phyloP scores from a whole-genome alignment of 2,329 filamentous ascomycete genomes.

The Didymella lethalis region DNA sequence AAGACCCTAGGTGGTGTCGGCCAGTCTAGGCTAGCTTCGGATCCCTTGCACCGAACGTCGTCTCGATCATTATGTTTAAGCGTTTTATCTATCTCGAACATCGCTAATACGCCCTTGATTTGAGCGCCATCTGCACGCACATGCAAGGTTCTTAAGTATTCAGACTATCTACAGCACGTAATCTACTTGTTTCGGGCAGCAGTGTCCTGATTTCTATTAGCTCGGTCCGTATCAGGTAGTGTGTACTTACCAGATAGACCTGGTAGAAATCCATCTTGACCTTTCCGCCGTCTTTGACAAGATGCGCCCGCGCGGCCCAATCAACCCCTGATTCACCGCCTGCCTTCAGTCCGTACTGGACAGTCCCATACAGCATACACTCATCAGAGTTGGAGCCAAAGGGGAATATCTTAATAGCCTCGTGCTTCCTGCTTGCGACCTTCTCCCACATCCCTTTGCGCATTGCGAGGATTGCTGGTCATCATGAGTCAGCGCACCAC shows the following conservation, averaged over 20 bases:
- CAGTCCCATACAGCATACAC: conserved; percentile 63
- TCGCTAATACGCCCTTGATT: background rate
- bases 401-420: conserved; percentile 58
- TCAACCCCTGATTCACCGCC: conserved; percentile 57
- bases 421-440: conserved; percentile 58
- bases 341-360: conserved; percentile 62
- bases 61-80: background rate
- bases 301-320: conserved; percentile 64
- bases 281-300: conserved; percentile 60
- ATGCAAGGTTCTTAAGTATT: background rate
- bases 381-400: conserved; percentile 58
- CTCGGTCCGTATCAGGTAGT: background rate
- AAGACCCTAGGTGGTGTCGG: background rate
- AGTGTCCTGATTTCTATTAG: conserved; percentile 30
- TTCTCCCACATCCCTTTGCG: conserved; percentile 64
- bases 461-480: conserved; percentile 59
- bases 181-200: conserved; percentile 25
- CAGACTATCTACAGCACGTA: background rate
- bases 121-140: no score
- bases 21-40: background rate
- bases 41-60: background rate
- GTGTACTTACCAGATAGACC: conserved; percentile 60
- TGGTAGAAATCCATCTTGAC: conserved; percentile 65
- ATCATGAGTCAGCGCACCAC: background rate
- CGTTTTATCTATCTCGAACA: background rate